phyloP scores from a whole-genome alignment of 805 yeast species.

The Kazachstania viticola region DNA sequence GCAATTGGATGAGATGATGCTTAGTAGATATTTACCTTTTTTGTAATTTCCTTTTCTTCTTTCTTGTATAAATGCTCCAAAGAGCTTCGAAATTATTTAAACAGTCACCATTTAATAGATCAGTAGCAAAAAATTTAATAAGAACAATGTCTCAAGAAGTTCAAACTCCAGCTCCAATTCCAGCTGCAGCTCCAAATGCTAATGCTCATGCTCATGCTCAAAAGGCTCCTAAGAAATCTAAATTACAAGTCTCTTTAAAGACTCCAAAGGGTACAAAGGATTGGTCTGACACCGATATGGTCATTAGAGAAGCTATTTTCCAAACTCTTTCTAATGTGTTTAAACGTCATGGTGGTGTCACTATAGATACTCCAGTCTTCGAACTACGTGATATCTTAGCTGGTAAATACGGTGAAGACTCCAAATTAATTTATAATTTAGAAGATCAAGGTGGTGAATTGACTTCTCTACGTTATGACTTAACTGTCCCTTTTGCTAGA shows the following conservation, averaged over 20 bases:
- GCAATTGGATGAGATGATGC: no score
- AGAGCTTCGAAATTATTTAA: conserved; percentile 1
- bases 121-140: no score
- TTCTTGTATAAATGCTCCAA: conserved; percentile 2
- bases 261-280: conserved; percentile 97
- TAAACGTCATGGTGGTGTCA: conserved; percentile 95
- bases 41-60: background rate
- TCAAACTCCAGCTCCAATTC: conserved; percentile 4
- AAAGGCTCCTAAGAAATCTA: conserved; percentile 30
- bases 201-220: conserved; percentile 3
- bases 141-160: conserved; percentile 13
- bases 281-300: conserved; percentile 98
- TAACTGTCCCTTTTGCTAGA: conserved; percentile 97
- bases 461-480: conserved; percentile 87
- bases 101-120: no score
- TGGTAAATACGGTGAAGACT: conserved; percentile 98
- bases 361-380: conserved; percentile 97
- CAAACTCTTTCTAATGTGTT: conserved; percentile 59
- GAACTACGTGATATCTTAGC: conserved; percentile 90
- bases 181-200: conserved; percentile 7
- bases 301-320: conserved; percentile 81
- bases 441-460: conserved; percentile 99
- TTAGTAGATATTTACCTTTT: no score
- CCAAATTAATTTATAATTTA: conserved; percentile 87
- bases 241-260: conserved; percentile 64